phyloP scores from a whole-genome alignment of 306 rosid genomes.

The Abrus precatorius region DNA sequence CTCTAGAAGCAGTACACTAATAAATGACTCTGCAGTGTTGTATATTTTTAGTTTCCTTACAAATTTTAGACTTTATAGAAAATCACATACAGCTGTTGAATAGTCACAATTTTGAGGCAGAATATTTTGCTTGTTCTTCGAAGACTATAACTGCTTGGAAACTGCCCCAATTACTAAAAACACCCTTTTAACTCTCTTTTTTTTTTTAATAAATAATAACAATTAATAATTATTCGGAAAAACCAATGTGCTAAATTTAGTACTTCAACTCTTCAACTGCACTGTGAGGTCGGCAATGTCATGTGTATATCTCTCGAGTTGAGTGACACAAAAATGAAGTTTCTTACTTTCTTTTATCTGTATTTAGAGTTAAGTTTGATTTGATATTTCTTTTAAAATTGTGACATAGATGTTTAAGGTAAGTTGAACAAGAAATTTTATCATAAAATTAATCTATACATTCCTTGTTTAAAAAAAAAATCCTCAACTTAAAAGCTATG shows the following conservation, averaged over 20 bases:
- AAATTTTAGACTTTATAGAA: slow-evolving; percentile 32
- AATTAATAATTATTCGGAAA: slow-evolving; percentile 51
- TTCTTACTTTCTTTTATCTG: slow-evolving; percentile 35
- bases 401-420: background rate
- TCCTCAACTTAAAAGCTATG: background rate
- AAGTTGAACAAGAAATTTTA: background rate
- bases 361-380: background rate
- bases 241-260: slow-evolving; percentile 52
- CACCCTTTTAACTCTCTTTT: slow-evolving; percentile 26
- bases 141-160: slow-evolving; percentile 52
- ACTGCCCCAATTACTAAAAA: slow-evolving; percentile 48
- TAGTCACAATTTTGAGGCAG: slow-evolving; percentile 53
- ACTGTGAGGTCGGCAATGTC: slow-evolving; percentile 53
- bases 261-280: slow-evolving; percentile 42
- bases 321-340: slow-evolving; percentile 50
- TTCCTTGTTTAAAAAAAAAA: background rate
- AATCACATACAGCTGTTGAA: slow-evolving; percentile 42
- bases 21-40: slow-evolving; percentile 26
- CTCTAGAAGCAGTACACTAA: background rate
- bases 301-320: background rate
- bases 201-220: background rate
- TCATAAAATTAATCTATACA: background rate
- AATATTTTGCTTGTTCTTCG: slow-evolving; percentile 60
- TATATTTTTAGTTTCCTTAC: slow-evolving; percentile 18
- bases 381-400: background rate